These are phyloP conservation scores for Colletotrichum sp. DNA, from an alignment of 2,329 filamentous ascomycete species.

Conservation along the genomic window DNA sequence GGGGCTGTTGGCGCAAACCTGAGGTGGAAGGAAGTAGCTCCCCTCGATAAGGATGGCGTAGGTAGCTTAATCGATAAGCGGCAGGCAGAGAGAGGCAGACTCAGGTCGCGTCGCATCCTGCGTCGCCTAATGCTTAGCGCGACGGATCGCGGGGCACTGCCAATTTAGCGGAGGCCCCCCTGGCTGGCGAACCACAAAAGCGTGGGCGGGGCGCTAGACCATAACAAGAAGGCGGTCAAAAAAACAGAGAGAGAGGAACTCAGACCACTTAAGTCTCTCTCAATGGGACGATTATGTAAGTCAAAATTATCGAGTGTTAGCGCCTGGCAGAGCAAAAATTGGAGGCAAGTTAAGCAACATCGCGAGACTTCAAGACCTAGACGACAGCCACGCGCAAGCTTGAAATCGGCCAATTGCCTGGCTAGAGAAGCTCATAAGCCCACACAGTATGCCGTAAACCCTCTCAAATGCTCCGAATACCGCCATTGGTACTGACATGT, in stretches of 20 bases:
- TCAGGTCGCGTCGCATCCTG: background rate
- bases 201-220: background rate
- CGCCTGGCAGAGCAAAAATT: constrained; percentile 16
- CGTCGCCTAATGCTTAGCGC: background rate
- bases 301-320: constrained; percentile 4
- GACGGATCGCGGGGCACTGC: constrained; percentile 10
- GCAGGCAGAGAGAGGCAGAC: constrained; percentile 2
- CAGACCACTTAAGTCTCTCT: background rate
- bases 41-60: background rate
- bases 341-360: constrained; percentile 4
- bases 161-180: constrained; percentile 10
- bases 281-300: constrained; percentile 2
- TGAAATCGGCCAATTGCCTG: background rate
- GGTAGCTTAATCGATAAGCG: constrained; percentile 20
- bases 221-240: constrained; percentile 1
- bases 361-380: background rate
- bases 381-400: constrained; percentile 11
- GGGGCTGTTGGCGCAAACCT: background rate
- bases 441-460: background rate
- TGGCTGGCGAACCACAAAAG: background rate
- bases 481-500: background rate
- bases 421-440: background rate
- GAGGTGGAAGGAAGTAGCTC: constrained; percentile 3
- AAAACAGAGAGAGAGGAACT: background rate
- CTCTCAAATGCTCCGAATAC: too few species aligned